A percentile compares a stretch with the other conserved stretches of the same genome.
These are phyloP conservation scores for Limnomonas spitsbergensis DNA, from an alignment of 139 green algal genomes.

Conservation along the genomic window DNA sequence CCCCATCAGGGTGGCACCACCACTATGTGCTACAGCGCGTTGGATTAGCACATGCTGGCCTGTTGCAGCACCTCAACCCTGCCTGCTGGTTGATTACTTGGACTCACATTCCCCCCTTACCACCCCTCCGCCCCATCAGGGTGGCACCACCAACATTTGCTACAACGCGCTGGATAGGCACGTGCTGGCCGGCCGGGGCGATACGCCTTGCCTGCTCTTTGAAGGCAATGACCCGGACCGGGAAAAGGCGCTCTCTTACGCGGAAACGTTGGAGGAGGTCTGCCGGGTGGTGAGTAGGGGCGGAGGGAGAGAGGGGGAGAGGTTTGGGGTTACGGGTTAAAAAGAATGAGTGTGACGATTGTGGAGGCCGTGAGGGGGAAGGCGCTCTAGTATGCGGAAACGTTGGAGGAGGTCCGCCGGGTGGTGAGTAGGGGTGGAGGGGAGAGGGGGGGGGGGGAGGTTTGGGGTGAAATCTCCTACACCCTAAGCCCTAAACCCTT, in stretches of 20 bases:
- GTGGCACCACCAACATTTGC: constrained; percentile 63
- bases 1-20: constrained; percentile 39
- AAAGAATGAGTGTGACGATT: background rate
- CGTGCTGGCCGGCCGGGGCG: constrained; percentile 52
- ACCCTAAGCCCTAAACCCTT: too few relatives aligned
- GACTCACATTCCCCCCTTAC: too few relatives aligned
- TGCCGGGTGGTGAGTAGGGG: constrained; percentile 60
- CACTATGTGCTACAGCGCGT: constrained; percentile 82
- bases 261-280: constrained; percentile 65
- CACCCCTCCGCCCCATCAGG: too few relatives aligned
- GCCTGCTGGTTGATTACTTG: constrained; percentile 86
- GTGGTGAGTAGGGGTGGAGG: constrained; percentile 44
- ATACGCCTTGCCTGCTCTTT: constrained; percentile 67
- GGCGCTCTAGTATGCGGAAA: constrained; percentile 74
- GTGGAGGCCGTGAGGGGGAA: constrained; percentile 1
- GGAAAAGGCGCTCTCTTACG: constrained; percentile 69
- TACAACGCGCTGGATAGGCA: constrained; percentile 87
- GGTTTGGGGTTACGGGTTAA: too few relatives aligned
- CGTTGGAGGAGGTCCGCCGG: constrained; percentile 66
- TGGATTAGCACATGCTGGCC: constrained; percentile 68
- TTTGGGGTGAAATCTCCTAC: too few relatives aligned
- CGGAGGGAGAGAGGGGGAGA: too few relatives aligned
- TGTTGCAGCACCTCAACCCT: constrained; percentile 56
- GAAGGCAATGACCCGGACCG: constrained; percentile 82
- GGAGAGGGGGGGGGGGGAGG: too few relatives aligned